A percentile compares a stretch with the other conserved stretches of the same genome.
Evolutionary conservation across 1,139 yeast genomes (phyloP).

Genomic region (Pichia sp.): DNA sequence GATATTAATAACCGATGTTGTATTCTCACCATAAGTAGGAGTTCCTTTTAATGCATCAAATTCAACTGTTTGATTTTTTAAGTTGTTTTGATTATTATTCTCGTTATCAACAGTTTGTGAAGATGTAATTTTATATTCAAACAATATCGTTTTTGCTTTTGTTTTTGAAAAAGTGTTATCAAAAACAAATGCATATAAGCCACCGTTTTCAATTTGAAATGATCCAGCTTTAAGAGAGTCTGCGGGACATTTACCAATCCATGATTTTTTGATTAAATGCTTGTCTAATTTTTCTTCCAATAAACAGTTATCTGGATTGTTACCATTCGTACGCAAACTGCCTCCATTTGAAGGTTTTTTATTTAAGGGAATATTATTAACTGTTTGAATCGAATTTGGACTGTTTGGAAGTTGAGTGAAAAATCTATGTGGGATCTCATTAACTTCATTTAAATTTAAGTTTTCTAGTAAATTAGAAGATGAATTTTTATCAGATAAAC

Average conservation of each 20-base stretch:
- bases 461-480: slow-evolving; percentile 14
- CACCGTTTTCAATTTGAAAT: slow-evolving; percentile 49
- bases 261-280: slow-evolving; percentile 35
- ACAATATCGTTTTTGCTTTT: slow-evolving; percentile 72
- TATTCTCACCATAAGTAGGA: slow-evolving; percentile 11
- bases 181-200: slow-evolving; percentile 79
- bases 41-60: not conserved
- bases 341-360: too few species aligned
- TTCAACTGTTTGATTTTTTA: not conserved
- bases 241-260: slow-evolving; percentile 43
- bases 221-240: slow-evolving; percentile 61
- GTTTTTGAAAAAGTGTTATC: slow-evolving; percentile 90
- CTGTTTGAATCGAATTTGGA: not conserved
- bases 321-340: too few species aligned
- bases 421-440: slow-evolving; percentile 24
- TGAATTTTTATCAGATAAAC: not conserved
- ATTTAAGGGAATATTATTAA: not conserved
- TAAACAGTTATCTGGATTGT: slow-evolving; percentile 6
- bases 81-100: not conserved
- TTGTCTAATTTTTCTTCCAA: slow-evolving; percentile 36
- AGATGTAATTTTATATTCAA: slow-evolving; percentile 44
- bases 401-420: slow-evolving; percentile 11
- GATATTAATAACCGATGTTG: slow-evolving; percentile 24
- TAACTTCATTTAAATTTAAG: slow-evolving; percentile 25
- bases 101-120: not conserved